Conservation (phyloP, 495 filamentous ascomycete species). For the Daldinia childiae region DNA sequence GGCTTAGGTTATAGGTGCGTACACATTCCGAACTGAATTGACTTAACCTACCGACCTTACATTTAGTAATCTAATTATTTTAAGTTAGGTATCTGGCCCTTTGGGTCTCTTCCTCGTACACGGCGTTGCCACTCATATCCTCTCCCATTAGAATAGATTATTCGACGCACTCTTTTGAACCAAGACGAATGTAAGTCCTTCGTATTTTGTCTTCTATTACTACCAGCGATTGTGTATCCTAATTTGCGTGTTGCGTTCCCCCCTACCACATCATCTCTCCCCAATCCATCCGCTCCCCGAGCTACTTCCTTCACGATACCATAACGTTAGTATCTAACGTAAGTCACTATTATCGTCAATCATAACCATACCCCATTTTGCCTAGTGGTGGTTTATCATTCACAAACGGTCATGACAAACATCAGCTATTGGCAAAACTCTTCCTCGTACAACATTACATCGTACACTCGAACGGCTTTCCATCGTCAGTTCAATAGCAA, state of each 20-base stretch:
- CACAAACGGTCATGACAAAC: not conserved
- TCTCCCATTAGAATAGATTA: not conserved
- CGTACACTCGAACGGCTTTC: not conserved
- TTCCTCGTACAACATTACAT: not conserved
- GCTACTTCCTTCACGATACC: not conserved
- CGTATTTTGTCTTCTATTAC: not conserved
- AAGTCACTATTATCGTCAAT: not conserved
- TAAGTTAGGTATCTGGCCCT: not conserved
- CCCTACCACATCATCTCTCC: not conserved
- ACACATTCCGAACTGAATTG: not conserved
- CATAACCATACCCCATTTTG: not conserved
- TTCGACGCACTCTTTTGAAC: not conserved
- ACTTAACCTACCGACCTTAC: not conserved
- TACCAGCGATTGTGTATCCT: not conserved
- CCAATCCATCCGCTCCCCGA: not conserved
- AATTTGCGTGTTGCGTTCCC: not conserved
- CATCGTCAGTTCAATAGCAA: not conserved
- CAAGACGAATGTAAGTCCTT: not conserved
- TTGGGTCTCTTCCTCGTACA: not conserved
- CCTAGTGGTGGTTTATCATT: not conserved
- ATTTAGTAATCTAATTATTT: not conserved
- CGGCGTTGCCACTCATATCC: not conserved
- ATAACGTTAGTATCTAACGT: not conserved
- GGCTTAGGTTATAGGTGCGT: not conserved
- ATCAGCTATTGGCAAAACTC: not conserved